Percentiles rank a stretch among this genome's conserved stretches.
Conservation (phyloP, 2,329 filamentous ascomycete genomes). For the Colletotrichum sidae region DNA sequence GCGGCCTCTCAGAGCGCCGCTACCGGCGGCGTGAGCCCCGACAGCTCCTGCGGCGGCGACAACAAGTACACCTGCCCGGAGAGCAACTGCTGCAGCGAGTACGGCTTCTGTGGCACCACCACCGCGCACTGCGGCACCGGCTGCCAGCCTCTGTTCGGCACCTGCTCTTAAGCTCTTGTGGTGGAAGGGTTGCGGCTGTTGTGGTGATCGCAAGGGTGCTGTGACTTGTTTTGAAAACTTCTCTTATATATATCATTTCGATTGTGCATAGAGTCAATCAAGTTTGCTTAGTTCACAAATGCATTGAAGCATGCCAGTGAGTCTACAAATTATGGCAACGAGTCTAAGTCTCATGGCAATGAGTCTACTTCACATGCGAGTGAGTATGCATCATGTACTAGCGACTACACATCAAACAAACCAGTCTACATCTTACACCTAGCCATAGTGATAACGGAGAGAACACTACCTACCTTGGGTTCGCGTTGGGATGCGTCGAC, state of each 20-base stretch:
- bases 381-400: too few species aligned
- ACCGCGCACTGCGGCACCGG: slow-evolving; percentile 38
- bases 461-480: too few species aligned
- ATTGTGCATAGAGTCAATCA: slow-evolving; percentile 21
- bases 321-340: too few species aligned
- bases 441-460: too few species aligned
- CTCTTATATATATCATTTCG: slow-evolving; percentile 16
- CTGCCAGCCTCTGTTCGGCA: slow-evolving; percentile 34
- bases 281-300: slow-evolving; percentile 21
- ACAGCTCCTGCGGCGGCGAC: slow-evolving; percentile 29
- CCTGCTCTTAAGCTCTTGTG: slow-evolving; percentile 14
- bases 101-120: slow-evolving; percentile 39
- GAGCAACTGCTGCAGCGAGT: slow-evolving; percentile 39
- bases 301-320: slow-evolving; percentile 2
- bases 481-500: too few species aligned
- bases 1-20: slow-evolving; percentile 13
- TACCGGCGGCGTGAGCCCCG: slow-evolving; percentile 31
- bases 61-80: slow-evolving; percentile 26
- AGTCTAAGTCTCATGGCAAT: too few species aligned
- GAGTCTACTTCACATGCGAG: too few species aligned
- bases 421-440: too few species aligned
- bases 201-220: neutral
- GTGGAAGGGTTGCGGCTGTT: neutral
- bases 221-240: neutral
- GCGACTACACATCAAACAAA: too few species aligned